Conservation (phyloP, 306 rosid species). For the Vigna hirtella region DNA sequence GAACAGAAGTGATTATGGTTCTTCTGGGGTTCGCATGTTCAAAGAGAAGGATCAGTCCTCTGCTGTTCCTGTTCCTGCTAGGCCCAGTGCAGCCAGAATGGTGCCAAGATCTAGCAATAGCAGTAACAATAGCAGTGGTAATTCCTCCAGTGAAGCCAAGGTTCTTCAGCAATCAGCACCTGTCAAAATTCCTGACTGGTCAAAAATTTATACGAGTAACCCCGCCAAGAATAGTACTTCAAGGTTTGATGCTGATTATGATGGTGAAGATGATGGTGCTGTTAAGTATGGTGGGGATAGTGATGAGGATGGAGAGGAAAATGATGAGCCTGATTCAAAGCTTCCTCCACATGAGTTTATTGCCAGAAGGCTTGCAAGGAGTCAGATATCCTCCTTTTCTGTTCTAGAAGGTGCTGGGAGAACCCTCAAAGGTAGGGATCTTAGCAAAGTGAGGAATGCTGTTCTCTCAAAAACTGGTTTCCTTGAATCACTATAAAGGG, state of each 20-base stretch:
- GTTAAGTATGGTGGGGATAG: constrained; percentile 38
- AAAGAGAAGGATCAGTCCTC: constrained; percentile 33
- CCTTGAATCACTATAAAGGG: constrained; percentile 62
- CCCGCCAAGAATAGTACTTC: constrained; percentile 43
- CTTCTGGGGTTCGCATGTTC: constrained; percentile 30
- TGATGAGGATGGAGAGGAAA: constrained; percentile 44
- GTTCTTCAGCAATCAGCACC: constrained; percentile 78
- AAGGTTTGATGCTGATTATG: constrained; percentile 44
- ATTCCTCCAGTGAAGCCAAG: constrained; percentile 52
- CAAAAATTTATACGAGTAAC: constrained; percentile 50
- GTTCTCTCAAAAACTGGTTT: constrained; percentile 78
- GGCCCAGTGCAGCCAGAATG: constrained; percentile 60
- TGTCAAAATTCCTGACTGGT: constrained; percentile 73
- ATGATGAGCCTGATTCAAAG: constrained; percentile 52
- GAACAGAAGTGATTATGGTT: constrained; percentile 40
- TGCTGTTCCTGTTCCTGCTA: constrained; percentile 39
- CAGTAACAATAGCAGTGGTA: constrained; percentile 40
- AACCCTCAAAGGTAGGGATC: constrained; percentile 89
- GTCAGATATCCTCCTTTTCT: constrained; percentile 81
- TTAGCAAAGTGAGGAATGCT: constrained; percentile 86
- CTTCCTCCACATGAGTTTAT: constrained; percentile 85
- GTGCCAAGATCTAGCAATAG: constrained; percentile 51
- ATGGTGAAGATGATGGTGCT: constrained; percentile 25
- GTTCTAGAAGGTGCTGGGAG: constrained; percentile 95
- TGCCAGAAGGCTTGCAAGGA: constrained; percentile 80